Base-by-base conservation (phyloP, 371 early-diverging fungal species). In the Apophysomyces sp. region DNA sequence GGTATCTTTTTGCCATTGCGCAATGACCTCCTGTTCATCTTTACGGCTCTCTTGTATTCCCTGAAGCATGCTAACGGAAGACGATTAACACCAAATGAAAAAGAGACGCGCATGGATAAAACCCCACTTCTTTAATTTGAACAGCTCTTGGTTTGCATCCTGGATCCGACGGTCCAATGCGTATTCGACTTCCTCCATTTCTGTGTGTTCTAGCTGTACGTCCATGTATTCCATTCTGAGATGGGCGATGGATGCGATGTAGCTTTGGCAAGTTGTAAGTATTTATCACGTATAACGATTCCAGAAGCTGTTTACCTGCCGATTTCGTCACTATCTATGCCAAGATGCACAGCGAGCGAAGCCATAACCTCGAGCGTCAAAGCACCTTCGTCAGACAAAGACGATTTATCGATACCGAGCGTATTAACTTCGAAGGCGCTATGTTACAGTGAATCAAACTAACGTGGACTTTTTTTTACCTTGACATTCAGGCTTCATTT, bases 191-290 rank as follows among this genome's bases (percentile, higher is more conserved):
- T 66, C 66, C 21, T 61, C 40, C 56, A 60, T 40, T 24, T 52
- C 61, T 36, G 56, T 55, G 16, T 52, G 53, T 30, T 66, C 66
- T 7, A 66, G 24, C 6, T 51, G 26, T 21, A 61, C 32, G 18
- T 66, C 66, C 66, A 66, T 56, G 1, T 55, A 36, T 11, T 61
- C 61, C 36, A 66, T 57, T 18, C 61, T 60, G 40, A 66, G 15
- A 13, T 66, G 56, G 2, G 66, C 66, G 3, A 66, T 36, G 16
- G 66, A 60, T 13, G 66, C 57, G n/a, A 57, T 44, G 21, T 60
- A 66, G 15, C 66, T 66, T 15, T 4, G 12, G 26, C 18, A 57
- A 18, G 12, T 24, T 21, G 15, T 4, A 56, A 28, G 26, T 32
- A 26, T 8, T 27, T 12, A 3, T n/a, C 6, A 13, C n/a, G n/a